Evolutionary conservation across 2,329 filamentous ascomycete genomes (phyloP).

Genomic region (Neoascochyta sp.): DNA sequence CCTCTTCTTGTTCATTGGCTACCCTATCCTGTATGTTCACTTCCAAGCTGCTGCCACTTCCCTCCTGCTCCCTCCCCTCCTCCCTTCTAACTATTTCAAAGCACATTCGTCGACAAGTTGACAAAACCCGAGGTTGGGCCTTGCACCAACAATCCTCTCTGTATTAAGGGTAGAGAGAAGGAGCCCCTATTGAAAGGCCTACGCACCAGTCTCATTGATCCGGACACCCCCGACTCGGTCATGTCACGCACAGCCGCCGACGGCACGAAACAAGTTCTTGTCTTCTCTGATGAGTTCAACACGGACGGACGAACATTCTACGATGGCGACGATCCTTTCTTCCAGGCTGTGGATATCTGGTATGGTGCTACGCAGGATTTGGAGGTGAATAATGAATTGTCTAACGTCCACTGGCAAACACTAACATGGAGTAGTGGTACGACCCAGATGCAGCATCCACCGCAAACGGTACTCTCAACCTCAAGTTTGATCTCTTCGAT

Average conservation of each 20-base stretch:
- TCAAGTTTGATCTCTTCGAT: constrained; percentile 62
- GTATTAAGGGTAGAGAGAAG: constrained; percentile 49
- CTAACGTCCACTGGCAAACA: neutral
- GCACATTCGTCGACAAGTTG: constrained; percentile 55
- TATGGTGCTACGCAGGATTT: constrained; percentile 68
- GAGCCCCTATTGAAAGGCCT: constrained; percentile 58
- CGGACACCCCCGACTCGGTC: constrained; percentile 60
- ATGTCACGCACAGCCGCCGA: constrained; percentile 55
- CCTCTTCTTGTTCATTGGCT: constrained; percentile 64
- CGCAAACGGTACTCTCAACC: constrained; percentile 58
- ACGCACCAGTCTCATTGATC: constrained; percentile 60
- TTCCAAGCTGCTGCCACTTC: neutral
- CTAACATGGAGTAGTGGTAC: constrained; percentile 54
- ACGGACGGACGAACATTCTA: constrained; percentile 65
- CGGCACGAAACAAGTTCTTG: constrained; percentile 60
- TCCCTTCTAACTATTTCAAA: constrained; percentile 33
- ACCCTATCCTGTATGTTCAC: constrained; percentile 62
- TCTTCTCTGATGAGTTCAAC: constrained; percentile 73
- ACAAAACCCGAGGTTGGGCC: constrained; percentile 34
- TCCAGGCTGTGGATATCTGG: constrained; percentile 66
- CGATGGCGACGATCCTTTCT: constrained; percentile 66
- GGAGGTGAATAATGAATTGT: constrained; percentile 46
- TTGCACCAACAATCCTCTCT: constrained; percentile 45
- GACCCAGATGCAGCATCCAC: constrained; percentile 65
- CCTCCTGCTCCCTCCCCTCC: too few relatives aligned